Evolutionary conservation across 345 rosid species (phyloP).

Genomic region (Litchi chinensis): DNA sequence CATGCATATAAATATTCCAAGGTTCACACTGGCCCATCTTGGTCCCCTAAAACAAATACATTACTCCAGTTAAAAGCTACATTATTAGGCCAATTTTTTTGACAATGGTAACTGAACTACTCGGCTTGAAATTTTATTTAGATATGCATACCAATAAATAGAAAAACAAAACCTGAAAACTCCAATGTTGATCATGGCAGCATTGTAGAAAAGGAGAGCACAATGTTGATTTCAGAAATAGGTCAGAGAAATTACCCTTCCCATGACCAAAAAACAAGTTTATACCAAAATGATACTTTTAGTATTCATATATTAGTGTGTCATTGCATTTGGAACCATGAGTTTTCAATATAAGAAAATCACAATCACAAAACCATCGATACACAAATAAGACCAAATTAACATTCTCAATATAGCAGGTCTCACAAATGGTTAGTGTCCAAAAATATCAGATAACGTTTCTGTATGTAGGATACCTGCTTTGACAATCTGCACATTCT

Average conservation of each 20-base stretch:
- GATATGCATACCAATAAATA: not conserved
- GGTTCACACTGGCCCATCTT: conserved; percentile 96
- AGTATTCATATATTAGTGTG: not conserved
- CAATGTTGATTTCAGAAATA: not conserved
- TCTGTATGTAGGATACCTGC: conserved; percentile 38
- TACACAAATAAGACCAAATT: not conserved
- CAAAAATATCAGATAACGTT: not conserved
- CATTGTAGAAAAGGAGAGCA: not conserved
- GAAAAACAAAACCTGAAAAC: conserved; percentile 2
- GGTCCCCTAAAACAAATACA: conserved; percentile 56
- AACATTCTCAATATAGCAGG: not conserved
- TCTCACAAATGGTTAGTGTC: not conserved
- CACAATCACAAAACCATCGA: not conserved
- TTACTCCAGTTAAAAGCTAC: not conserved
- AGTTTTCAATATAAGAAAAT: not conserved
- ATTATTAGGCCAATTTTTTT: not conserved
- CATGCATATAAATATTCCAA: conserved; percentile 96
- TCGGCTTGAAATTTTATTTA: not conserved
- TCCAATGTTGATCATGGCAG: too few species aligned
- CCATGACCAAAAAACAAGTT: not conserved
- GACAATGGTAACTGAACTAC: not conserved
- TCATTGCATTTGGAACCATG: not conserved
- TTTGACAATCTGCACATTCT: conserved; percentile 62
- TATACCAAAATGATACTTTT: not conserved
- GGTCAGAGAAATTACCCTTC: not conserved